These are phyloP conservation scores for Protomyces gravidus DNA, from an alignment of 1,139 yeast genomes.

Conservation along the genomic window DNA sequence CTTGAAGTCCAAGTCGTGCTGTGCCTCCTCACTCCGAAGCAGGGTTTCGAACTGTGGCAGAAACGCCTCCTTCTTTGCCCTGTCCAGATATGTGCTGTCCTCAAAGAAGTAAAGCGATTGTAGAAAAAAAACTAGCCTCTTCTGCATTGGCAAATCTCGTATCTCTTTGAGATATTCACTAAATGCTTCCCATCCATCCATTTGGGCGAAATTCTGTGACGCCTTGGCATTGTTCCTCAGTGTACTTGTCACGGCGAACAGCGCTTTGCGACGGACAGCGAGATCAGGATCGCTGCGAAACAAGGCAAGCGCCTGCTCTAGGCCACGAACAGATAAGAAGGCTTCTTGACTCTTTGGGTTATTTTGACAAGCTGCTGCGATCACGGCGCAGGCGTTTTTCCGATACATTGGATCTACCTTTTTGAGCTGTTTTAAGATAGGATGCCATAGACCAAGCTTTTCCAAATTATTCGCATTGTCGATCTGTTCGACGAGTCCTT, in stretches of 20 bases:
- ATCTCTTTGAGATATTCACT: conserved; percentile 34
- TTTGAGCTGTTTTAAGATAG: conserved; percentile 53
- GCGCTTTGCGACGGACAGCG: conserved; percentile 55
- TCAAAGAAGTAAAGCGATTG: conserved; percentile 9
- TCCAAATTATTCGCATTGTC: conserved; percentile 88
- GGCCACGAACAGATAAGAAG: conserved; percentile 46
- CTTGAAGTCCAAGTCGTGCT: conserved; percentile 21
- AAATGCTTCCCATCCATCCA: conserved; percentile 61
- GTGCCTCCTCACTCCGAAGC: background rate
- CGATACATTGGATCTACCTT: conserved; percentile 49
- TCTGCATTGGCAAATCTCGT: conserved; percentile 3
- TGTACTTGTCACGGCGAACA: conserved; percentile 71
- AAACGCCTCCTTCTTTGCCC: conserved; percentile 6
- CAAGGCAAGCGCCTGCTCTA: conserved; percentile 47
- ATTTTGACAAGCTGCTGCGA: conserved; percentile 91
- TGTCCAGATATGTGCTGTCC: background rate
- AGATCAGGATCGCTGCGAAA: conserved; percentile 41
- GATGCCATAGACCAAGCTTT: conserved; percentile 74
- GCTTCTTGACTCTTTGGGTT: conserved; percentile 63
- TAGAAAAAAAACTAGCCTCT: conserved; percentile 24
- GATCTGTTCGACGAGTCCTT: conserved; percentile 86
- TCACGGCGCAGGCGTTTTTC: conserved; percentile 61
- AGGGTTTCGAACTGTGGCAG: conserved; percentile 20
- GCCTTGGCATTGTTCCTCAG: conserved; percentile 66
- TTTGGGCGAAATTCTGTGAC: conserved; percentile 52